Evolutionary conservation across 2,329 filamentous ascomycete species (phyloP).

Genomic region (Epicoccum sorghinum): DNA sequence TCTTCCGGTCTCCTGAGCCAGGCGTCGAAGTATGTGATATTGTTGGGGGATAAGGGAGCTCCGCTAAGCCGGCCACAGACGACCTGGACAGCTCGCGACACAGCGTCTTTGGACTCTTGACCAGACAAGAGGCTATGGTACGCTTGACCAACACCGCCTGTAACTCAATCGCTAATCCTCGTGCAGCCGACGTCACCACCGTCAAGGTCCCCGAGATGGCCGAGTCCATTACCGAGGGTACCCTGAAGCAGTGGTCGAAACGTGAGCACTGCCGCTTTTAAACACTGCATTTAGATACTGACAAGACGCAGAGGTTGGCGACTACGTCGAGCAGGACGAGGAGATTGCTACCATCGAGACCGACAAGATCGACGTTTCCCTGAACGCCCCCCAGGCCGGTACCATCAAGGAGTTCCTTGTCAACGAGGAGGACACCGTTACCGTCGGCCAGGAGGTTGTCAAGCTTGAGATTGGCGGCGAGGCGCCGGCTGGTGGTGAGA

Average conservation of each 20-base stretch:
- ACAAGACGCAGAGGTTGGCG: conserved; percentile 70
- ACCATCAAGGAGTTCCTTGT: conserved; percentile 91
- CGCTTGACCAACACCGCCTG: background rate
- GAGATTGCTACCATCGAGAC: conserved; percentile 99
- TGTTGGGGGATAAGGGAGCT: conserved; percentile 12
- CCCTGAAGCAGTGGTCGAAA: conserved; percentile 94
- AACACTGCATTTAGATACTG: conserved; percentile 3
- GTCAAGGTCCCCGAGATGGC: conserved; percentile 98
- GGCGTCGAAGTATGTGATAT: conserved; percentile 34
- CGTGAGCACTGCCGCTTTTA: conserved; percentile 49
- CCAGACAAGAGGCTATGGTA: conserved; percentile 46
- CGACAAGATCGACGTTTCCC: conserved; percentile 98
- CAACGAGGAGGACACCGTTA: conserved; percentile 93
- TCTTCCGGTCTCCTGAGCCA: conserved; percentile 41
- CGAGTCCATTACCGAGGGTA: conserved; percentile 97
- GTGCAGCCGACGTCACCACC: conserved; percentile 70
- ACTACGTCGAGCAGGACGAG: conserved; percentile 93
- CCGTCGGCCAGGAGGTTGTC: conserved; percentile 88
- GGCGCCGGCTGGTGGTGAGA: conserved; percentile 58
- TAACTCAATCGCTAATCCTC: background rate
- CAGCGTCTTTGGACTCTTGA: conserved; percentile 35
- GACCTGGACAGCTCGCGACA: conserved; percentile 35
- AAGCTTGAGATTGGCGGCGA: conserved; percentile 75
- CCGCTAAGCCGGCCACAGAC: conserved; percentile 32
- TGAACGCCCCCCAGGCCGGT: conserved; percentile 91